Base-by-base conservation (phyloP, 2,329 filamentous ascomycete genomes). In the Xylaria sp. region DNA sequence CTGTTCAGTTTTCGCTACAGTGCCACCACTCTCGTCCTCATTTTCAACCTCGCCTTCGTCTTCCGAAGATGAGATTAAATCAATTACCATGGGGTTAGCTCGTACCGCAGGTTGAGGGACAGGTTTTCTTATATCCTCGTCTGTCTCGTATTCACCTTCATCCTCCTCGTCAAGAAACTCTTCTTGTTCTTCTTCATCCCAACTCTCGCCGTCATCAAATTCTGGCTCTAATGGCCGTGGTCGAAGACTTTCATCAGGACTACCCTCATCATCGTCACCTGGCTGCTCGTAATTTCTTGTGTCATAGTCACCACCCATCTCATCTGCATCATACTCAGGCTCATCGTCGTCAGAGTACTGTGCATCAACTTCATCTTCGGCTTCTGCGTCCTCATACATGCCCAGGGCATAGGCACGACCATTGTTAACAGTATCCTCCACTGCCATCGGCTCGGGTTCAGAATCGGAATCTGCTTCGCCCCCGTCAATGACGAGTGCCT, bases 251-350 rank as follows among this genome's bases (percentile, higher is more conserved):
- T 76, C 73, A 33, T 77, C 76, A 50, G 74, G 70, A 45, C 72
- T 75, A 56, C 76, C 76, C 22, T 77, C 76, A 36, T 77, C 76
- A 42, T 78, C 76, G 39, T 77, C 76, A 53, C 73, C 72, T 45
- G 74, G 75, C 2, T 70, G 70, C 22, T 69, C 63, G 45, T 78
- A 77, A 59, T 74, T 75, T 27, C 74, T 70, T 11, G 73, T 74
- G 54, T 78, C 75, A 56, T 78, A 77, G 38, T 78, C 75, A 11
- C 72, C 74, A n/a, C 76, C 75, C 38, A 76, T 75, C 56, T 77
- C 76, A 7, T 75, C 71, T 13, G 64, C 68, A 27, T 77, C 74
- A 31, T 77, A 76, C 60, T 74, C 76, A 17, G 69, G 71, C 51
- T 76, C 74, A 44, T 76, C 75, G 5, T 74, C 75, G 39, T 76